Evolutionary conservation across 2,329 filamentous ascomycete genomes (phyloP).

Genomic region (Aspergillus tubingensis): DNA sequence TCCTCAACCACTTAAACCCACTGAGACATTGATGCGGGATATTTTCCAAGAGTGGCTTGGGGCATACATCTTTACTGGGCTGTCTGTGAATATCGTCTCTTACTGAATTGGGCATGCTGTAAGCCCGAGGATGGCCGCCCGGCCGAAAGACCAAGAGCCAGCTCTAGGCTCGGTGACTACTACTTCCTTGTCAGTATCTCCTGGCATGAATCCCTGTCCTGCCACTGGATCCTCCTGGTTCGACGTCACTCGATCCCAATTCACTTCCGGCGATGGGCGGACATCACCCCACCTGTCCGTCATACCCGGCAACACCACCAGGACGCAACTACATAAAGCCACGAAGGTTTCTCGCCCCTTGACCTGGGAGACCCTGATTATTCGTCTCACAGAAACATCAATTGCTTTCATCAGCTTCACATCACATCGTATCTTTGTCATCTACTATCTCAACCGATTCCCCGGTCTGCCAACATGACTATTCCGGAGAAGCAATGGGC

Average conservation of each 20-base stretch:
- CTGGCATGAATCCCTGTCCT: neutral
- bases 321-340: neutral
- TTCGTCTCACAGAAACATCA: neutral
- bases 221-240: neutral
- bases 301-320: neutral
- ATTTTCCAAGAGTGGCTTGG: neutral
- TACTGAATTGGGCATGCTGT: neutral
- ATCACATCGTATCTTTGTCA: neutral
- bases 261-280: neutral
- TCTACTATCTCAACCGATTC: neutral
- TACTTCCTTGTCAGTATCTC: neutral
- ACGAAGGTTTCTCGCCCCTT: neutral
- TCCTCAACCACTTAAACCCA: neutral
- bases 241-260: constrained; percentile 1
- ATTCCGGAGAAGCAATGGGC: constrained; percentile 89
- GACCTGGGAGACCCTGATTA: neutral
- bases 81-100: neutral
- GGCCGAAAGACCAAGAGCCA: too few relatives aligned
- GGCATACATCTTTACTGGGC: neutral
- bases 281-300: constrained; percentile 4
- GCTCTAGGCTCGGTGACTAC: too few relatives aligned
- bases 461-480: constrained; percentile 27
- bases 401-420: neutral
- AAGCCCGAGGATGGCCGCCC: neutral
- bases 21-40: neutral